These are phyloP conservation scores for Tuber microsphaerosporum DNA, from an alignment of 495 filamentous ascomycete genomes.

Conservation along the genomic window DNA sequence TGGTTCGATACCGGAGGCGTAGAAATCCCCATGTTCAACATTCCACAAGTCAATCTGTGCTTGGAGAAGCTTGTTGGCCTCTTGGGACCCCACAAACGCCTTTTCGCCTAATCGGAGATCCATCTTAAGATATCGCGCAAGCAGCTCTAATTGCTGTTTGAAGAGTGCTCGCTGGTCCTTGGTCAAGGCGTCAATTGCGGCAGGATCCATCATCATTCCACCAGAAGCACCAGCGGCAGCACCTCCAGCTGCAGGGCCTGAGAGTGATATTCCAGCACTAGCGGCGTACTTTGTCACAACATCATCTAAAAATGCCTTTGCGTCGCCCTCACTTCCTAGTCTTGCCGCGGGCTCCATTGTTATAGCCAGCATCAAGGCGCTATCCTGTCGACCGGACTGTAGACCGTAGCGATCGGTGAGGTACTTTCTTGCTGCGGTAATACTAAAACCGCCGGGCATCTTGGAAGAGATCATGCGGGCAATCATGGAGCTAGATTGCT, in stretches of 20 bases:
- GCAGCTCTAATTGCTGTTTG: slow-evolving; percentile 93
- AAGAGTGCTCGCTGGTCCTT: slow-evolving; percentile 91
- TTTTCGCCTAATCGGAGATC: slow-evolving; percentile 93
- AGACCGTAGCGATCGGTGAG: slow-evolving; percentile 91
- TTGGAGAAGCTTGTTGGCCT: slow-evolving; percentile 81
- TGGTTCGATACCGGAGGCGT: slow-evolving; percentile 88
- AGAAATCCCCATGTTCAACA: slow-evolving; percentile 91
- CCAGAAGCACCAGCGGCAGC: slow-evolving; percentile 61
- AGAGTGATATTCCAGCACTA: slow-evolving; percentile 74
- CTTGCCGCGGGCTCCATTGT: slow-evolving; percentile 87
- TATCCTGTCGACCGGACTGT: slow-evolving; percentile 80
- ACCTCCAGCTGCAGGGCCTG: slow-evolving; percentile 63
- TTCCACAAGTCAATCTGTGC: slow-evolving; percentile 92
- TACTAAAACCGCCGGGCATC: slow-evolving; percentile 99
- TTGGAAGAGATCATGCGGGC: slow-evolving; percentile 94
- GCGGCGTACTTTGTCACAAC: slow-evolving; percentile 82
- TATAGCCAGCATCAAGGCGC: slow-evolving; percentile 76
- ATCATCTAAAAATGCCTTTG: slow-evolving; percentile 83
- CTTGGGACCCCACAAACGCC: slow-evolving; percentile 71
- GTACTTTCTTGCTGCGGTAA: slow-evolving; percentile 88
- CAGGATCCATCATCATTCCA: slow-evolving; percentile 99
- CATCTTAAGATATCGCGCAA: slow-evolving; percentile 93
- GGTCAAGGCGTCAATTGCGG: slow-evolving; percentile 90
- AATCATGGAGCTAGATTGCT: slow-evolving; percentile 89
- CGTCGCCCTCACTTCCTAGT: slow-evolving; percentile 79